Evolutionary conservation across 2,329 filamentous ascomycete genomes (phyloP).

Genomic region (Diplodia seriata): DNA sequence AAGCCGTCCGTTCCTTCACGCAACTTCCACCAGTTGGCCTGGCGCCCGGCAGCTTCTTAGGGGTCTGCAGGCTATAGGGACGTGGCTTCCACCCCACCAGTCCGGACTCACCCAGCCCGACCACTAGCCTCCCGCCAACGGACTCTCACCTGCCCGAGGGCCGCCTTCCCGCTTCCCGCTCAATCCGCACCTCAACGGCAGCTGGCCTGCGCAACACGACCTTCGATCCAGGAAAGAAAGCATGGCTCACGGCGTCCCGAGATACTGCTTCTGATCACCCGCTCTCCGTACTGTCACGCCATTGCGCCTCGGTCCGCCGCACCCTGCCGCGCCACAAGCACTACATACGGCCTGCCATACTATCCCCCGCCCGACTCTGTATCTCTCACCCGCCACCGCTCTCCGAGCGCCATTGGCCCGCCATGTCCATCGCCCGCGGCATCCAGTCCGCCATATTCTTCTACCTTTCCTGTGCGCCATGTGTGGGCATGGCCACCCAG

Average conservation of each 20-base stretch:
- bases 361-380: neutral
- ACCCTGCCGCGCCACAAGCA: neutral
- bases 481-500: slow-evolving; percentile 72
- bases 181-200: slow-evolving; percentile 13
- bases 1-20: slow-evolving; percentile 29
- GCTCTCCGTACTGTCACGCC: slow-evolving; percentile 14
- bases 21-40: slow-evolving; percentile 22
- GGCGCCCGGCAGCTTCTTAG: slow-evolving; percentile 19
- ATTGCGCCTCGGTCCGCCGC: slow-evolving; percentile 9
- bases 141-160: slow-evolving; percentile 1
- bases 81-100: slow-evolving; percentile 29
- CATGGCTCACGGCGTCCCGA: slow-evolving; percentile 18
- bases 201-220: slow-evolving; percentile 27
- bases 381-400: neutral
- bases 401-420: slow-evolving; percentile 30
- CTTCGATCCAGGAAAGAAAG: slow-evolving; percentile 2
- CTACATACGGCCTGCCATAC: slow-evolving; percentile 4
- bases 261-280: slow-evolving; percentile 6
- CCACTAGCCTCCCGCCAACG: slow-evolving; percentile 19
- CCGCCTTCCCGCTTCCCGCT: slow-evolving; percentile 25
- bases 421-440: slow-evolving; percentile 52
- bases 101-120: slow-evolving; percentile 1
- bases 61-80: slow-evolving; percentile 27
- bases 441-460: slow-evolving; percentile 81
- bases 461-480: slow-evolving; percentile 78